These are phyloP conservation scores for Suillus lakei DNA, from an alignment of 768 basidiomycete species.

Conservation along the genomic window DNA sequence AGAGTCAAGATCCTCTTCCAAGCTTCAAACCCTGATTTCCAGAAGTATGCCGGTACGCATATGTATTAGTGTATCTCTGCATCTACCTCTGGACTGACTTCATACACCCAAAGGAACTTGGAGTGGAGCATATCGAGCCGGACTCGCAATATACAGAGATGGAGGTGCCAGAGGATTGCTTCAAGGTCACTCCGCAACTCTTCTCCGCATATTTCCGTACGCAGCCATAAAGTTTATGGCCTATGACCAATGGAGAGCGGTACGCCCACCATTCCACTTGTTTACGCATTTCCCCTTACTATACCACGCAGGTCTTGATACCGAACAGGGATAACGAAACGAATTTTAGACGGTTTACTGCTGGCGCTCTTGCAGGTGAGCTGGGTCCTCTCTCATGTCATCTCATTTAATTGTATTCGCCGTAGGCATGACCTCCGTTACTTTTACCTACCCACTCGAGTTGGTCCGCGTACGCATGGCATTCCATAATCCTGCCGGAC, in stretches of 20 bases:
- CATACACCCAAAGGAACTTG: slow-evolving; percentile 67
- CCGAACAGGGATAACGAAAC: slow-evolving; percentile 81
- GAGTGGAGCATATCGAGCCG: slow-evolving; percentile 82
- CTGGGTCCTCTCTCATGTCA: slow-evolving; percentile 14
- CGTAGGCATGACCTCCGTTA: slow-evolving; percentile 84
- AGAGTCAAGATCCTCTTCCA: slow-evolving; percentile 99
- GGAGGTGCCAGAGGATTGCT: slow-evolving; percentile 81
- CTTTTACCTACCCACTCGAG: slow-evolving; percentile 95
- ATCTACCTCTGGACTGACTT: slow-evolving; percentile 29
- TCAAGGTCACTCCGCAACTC: slow-evolving; percentile 95
- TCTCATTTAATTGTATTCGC: background rate
- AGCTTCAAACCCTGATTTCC: slow-evolving; percentile 93
- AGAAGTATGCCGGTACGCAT: slow-evolving; percentile 87
- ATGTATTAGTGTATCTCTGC: slow-evolving; percentile 24
- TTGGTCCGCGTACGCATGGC: slow-evolving; percentile 96
- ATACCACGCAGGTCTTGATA: slow-evolving; percentile 72
- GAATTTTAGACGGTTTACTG: slow-evolving; percentile 76
- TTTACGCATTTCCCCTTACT: background rate
- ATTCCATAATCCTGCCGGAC: slow-evolving; percentile 47
- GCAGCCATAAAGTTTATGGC: slow-evolving; percentile 97
- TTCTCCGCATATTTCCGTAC: slow-evolving; percentile 94
- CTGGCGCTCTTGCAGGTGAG: slow-evolving; percentile 87
- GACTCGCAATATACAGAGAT: slow-evolving; percentile 67
- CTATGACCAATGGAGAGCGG: slow-evolving; percentile 86
- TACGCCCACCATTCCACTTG: slow-evolving; percentile 39